A percentile compares a stretch with the other conserved stretches of the same genome.
These are phyloP conservation scores for Phyllosticta citrichinensis DNA, from an alignment of 2,329 filamentous ascomycete genomes.

Conservation along the genomic window DNA sequence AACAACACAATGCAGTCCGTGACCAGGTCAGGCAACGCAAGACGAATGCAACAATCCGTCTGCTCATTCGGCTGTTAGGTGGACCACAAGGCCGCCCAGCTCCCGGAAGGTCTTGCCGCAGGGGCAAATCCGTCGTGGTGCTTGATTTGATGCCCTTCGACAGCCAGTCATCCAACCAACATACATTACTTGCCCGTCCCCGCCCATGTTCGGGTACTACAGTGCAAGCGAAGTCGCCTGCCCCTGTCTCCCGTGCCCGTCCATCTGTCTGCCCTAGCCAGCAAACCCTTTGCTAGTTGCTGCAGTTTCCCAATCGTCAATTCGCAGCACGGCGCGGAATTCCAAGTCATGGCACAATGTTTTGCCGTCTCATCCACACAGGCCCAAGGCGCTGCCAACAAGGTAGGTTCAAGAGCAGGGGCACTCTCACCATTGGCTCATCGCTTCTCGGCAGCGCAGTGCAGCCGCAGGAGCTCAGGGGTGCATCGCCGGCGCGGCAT, in stretches of 20 bases:
- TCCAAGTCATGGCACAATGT: neutral
- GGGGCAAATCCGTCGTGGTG: neutral
- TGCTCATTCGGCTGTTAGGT: neutral
- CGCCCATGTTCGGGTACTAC: neutral
- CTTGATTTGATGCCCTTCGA: neutral
- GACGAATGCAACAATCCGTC: neutral
- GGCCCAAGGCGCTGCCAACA: neutral
- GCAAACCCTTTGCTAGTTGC: neutral
- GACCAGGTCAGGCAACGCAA: neutral
- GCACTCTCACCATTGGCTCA: neutral
- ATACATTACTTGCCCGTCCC: neutral
- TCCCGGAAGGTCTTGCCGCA: neutral
- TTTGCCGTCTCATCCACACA: neutral
- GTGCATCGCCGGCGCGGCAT: neutral
- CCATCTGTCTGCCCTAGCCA: neutral
- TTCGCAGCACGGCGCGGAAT: neutral
- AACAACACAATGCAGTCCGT: neutral
- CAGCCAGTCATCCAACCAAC: neutral
- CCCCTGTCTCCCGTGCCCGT: neutral
- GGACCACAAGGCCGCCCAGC: neutral
- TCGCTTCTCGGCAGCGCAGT: neutral
- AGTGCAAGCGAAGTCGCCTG: neutral
- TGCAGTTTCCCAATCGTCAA: neutral
- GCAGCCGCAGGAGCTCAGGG: neutral
- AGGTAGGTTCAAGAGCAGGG: neutral